Conservation (phyloP, 2,329 filamentous ascomycete genomes). For the Microdochium trichocladiopsis region DNA sequence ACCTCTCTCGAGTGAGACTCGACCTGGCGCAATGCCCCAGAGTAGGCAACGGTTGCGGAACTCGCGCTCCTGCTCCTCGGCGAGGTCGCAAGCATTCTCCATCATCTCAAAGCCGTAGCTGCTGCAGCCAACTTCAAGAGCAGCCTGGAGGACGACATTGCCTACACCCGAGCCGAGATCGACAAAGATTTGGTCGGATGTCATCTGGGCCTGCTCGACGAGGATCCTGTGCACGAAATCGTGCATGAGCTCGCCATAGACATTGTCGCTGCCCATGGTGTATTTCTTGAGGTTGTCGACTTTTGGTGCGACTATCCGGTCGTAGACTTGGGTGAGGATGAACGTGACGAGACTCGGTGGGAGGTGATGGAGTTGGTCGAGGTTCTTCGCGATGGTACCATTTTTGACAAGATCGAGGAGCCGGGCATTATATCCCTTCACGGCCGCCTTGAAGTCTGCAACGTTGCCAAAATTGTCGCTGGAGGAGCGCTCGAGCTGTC, state of each 20-base stretch:
- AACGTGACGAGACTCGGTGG: conserved; percentile 68
- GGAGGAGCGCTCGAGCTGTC: conserved; percentile 69
- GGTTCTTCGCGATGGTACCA: conserved; percentile 64
- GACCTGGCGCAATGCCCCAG: conserved; percentile 79
- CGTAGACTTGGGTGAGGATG: conserved; percentile 82
- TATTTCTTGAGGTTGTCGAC: conserved; percentile 81
- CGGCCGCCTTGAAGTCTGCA: conserved; percentile 62
- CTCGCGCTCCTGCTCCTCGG: conserved; percentile 72
- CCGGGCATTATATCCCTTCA: conserved; percentile 71
- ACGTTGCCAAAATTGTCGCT: conserved; percentile 58
- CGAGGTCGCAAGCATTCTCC: conserved; percentile 79
- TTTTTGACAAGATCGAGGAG: conserved; percentile 59
- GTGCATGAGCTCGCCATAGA: conserved; percentile 88
- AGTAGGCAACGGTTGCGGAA: conserved; percentile 79
- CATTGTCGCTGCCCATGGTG: conserved; percentile 83
- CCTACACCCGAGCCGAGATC: conserved; percentile 94
- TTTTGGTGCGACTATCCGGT: conserved; percentile 83
- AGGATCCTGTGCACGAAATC: conserved; percentile 81
- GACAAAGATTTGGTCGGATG: conserved; percentile 80
- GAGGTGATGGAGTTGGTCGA: conserved; percentile 62
- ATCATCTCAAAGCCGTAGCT: conserved; percentile 97
- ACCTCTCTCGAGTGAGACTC: conserved; percentile 72
- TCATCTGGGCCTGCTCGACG: conserved; percentile 66
- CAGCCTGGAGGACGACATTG: conserved; percentile 91
- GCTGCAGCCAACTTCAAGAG: conserved; percentile 86